Percentiles rank a stretch among this genome's conserved stretches.
These are phyloP conservation scores for Flagelloscypha sp. DNA, from an alignment of 768 basidiomycete genomes.

Conservation along the genomic window DNA sequence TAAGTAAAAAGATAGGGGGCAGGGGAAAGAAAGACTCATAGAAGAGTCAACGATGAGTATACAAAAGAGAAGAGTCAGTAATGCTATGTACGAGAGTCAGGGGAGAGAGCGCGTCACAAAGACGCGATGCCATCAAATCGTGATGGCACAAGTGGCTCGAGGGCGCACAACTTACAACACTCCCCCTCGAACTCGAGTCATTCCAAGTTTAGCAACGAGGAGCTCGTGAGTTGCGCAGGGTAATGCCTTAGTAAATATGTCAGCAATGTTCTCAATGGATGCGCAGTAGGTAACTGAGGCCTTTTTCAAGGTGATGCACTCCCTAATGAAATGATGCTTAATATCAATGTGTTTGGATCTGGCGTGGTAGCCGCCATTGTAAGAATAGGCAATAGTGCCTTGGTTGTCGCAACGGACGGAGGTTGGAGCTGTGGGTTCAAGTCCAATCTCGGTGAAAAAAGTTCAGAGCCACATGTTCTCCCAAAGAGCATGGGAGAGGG, in stretches of 20 bases:
- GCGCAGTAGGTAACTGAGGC: conserved; percentile 1
- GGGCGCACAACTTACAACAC: too few relatives aligned
- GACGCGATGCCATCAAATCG: too few relatives aligned
- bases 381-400: conserved; percentile 14
- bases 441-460: conserved; percentile 13
- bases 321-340: conserved; percentile 7
- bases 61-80: too few relatives aligned
- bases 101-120: too few relatives aligned
- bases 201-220: too few relatives aligned
- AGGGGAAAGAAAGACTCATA: too few relatives aligned
- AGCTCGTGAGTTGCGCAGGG: too few relatives aligned
- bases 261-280: conserved; percentile 14
- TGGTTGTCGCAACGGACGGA: conserved; percentile 24
- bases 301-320: conserved; percentile 2
- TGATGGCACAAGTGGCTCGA: too few relatives aligned
- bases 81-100: too few relatives aligned
- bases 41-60: too few relatives aligned
- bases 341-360: conserved; percentile 10
- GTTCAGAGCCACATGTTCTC: conserved; percentile 27
- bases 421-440: conserved; percentile 1
- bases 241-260: conserved; percentile 21
- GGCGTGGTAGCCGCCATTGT: conserved; percentile 16
- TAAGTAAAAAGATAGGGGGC: too few relatives aligned
- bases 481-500: conserved; percentile 21
- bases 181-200: too few relatives aligned